Base-by-base conservation (phyloP, 164 flowering plant species). In the Annona squamosa region DNA sequence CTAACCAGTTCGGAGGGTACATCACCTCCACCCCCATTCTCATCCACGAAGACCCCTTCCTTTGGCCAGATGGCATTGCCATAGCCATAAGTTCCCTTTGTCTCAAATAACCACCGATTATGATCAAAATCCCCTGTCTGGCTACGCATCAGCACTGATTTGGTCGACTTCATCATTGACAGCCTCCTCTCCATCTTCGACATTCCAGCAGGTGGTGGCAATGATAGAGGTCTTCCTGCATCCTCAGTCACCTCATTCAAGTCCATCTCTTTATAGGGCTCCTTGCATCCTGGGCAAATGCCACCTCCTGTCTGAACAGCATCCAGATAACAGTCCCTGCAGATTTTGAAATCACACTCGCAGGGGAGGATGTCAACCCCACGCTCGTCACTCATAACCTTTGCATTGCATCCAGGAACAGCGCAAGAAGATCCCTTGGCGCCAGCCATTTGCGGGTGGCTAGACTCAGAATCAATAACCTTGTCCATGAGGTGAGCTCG, bases 21-120 rank as follows among this genome's bases (percentile, higher is more conserved):
- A 9, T 46, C 69, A 46, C 81, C 84, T 9, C 13, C 59, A 52
- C 13, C 59, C 67, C 42, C 62, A 47, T 18, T 66, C 10, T 74
- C 82, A 71, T 69, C 63, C n/a, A 74, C 85, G 73, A 69, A 62
- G 0, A 65, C 84, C 13, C 78, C 84, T 48, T 86, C 94, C 68
- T 84, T 79, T 0, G 93, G 84, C 89, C 96, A 87, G 56, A 89
- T 81, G 63, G 95, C 97, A 83, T 87, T 92, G 26, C 96, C 98
- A 81, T 85, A 87, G 1, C 98, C 96, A 68, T 91, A 92, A 48
- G 86, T 89, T 16, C 87, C 91, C 46, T 86, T 86, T 0, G 91
- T 85, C 69, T 93, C 95, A 79, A 84, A 91, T 82, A 91, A 76
- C 89, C 89, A 94, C 3, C 84, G 63, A 67, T 82, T 83, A 26